Evolutionary conservation across 345 rosid genomes (phyloP), one percentile per base, ranked within the genome.

Genomic region (Bruguiera gymnorhiza): DNA sequence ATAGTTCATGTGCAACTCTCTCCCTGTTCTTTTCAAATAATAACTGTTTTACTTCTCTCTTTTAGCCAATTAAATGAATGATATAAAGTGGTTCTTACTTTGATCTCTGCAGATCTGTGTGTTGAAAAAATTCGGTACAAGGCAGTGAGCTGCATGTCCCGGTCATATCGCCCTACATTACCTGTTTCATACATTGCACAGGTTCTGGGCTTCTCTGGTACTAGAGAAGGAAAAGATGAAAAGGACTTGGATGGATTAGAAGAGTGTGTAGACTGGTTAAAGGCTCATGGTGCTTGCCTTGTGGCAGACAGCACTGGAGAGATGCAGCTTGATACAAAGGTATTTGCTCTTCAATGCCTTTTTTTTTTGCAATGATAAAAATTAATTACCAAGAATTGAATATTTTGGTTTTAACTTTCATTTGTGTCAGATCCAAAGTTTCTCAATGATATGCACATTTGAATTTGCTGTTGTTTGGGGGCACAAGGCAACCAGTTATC

Each of bases 91-190:
- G 23, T 24, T 6, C 43, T 31, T 30, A 36, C 52, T 63, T 34
- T 18, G 6, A 2, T 58, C 10, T 71, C 19, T 77, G 81, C 89
- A 96, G 99, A 96, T 86, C 97, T 86, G 29, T 90, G 79, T 74
- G 94, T 82, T 68, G 96, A 96, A 73, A 96, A 90, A 83, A 87
- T 92, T 88, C 89, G 99, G 73, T 92, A 84, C 62, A 89, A 88
- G 86, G 98, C 99, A 39, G 96, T 92, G 75, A 86, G 46, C 68
- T 86, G 91, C 84, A 92, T 96, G 82, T 81, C 92, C 31, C 85
- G 92, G 60, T 85, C 98, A 55, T 90, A 92, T 86, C 99, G 97
- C 63, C 99, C 99, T 65, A 82, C 86, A 24, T 67, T 89, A 65
- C 93, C 99, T 4, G 90, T 92, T 72, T 82, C 90, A 31, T 87